Conservation (phyloP, 345 rosid genomes). For the Rhodamnia argentea region DNA sequence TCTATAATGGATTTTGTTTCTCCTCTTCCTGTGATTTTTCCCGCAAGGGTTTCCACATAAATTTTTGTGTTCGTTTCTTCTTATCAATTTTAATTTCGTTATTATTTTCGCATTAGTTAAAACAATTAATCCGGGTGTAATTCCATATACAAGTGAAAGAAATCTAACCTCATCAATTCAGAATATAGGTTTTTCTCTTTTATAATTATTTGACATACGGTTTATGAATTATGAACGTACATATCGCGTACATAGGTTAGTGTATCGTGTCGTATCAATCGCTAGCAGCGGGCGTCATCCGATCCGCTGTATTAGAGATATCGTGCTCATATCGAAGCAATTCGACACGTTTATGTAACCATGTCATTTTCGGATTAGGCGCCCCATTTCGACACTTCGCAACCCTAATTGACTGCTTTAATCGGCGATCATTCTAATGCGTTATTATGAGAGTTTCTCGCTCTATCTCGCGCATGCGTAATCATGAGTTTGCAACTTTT, state of each 20-base stretch:
- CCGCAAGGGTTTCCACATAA: no score
- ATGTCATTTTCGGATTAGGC: neutral
- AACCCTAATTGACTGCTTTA: rapidly evolving
- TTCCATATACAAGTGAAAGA: no score
- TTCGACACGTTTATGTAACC: rapidly evolving
- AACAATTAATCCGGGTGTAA: no score
- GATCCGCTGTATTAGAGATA: rapidly evolving
- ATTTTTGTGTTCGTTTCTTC: no score
- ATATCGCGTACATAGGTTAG: rapidly evolving
- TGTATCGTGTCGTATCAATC: neutral
- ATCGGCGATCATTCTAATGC: neutral
- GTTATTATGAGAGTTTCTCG: neutral
- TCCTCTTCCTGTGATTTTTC: no score
- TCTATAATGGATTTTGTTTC: no score
- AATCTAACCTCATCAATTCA: no score
- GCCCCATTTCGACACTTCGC: no score
- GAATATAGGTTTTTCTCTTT: neutral
- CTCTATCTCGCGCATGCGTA: neutral
- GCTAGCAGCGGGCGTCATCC: no score
- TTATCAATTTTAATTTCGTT: no score
- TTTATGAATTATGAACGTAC: neutral
- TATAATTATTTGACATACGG: neutral
- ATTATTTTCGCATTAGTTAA: no score
- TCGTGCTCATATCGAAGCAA: rapidly evolving
- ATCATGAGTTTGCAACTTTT: neutral